phyloP scores from a whole-genome alignment of 1,284 basidiomycete species.

The Ceratobasidium sp. region DNA sequence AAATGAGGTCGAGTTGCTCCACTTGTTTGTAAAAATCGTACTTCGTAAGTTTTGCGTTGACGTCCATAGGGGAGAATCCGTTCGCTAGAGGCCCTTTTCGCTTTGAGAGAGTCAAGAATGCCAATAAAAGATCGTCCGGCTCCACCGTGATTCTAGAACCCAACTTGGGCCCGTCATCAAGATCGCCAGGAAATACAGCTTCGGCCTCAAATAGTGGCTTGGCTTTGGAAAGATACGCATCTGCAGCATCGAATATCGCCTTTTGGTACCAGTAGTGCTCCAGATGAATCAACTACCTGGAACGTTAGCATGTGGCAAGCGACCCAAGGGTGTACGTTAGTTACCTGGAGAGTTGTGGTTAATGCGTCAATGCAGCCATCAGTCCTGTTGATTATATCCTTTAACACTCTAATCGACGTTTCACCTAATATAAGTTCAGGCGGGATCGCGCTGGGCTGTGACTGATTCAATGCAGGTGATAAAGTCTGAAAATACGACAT shows the following conservation, averaged over 20 bases:
- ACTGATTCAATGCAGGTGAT: neutral
- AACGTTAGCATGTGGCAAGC: neutral
- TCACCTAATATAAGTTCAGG: constrained; percentile 27
- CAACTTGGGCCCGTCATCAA: neutral
- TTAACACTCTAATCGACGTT: constrained; percentile 24
- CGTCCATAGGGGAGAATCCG: constrained; percentile 18
- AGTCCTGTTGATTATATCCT: constrained; percentile 33
- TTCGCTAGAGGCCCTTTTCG: constrained; percentile 14
- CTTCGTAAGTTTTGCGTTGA: neutral
- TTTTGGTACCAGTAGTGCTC: constrained; percentile 33
- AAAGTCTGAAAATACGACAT: neutral
- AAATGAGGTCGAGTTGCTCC: neutral
- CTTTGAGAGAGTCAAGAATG: constrained; percentile 24
- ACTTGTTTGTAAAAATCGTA: neutral
- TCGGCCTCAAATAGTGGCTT: neutral
- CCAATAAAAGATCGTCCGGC: constrained; percentile 10
- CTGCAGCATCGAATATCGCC: constrained; percentile 26
- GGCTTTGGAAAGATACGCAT: neutral
- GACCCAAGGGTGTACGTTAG: too few species aligned
- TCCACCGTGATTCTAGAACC: neutral
- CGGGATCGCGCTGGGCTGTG: too few species aligned
- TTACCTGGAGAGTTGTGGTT: constrained; percentile 32
- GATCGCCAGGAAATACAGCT: neutral
- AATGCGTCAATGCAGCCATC: constrained; percentile 34
- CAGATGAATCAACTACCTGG: constrained; percentile 29